A percentile compares a stretch with the other conserved stretches of the same genome.
These are phyloP conservation scores for Ustilago esculenta DNA, from an alignment of 1,284 basidiomycete species.

Conservation along the genomic window DNA sequence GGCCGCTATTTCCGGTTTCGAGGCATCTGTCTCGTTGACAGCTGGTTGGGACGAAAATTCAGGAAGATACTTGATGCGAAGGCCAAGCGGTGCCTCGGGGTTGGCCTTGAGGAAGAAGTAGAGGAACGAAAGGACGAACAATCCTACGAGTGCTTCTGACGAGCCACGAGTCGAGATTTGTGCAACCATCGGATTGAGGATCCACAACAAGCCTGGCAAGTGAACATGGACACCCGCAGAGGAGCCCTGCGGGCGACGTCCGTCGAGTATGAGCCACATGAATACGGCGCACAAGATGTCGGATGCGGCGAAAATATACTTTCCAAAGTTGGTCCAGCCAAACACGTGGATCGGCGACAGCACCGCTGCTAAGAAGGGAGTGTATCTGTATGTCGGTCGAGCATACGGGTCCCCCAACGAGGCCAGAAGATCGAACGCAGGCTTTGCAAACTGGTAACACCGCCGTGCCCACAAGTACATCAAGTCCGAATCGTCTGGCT, in stretches of 20 bases:
- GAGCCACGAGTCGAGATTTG: constrained; percentile 96
- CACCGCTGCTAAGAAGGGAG: constrained; percentile 85
- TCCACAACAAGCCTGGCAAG: constrained; percentile 74
- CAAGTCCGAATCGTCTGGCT: constrained; percentile 28
- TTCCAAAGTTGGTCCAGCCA: constrained; percentile 72
- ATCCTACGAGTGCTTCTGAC: constrained; percentile 86
- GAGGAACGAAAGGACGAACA: constrained; percentile 81
- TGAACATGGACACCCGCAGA: constrained; percentile 39
- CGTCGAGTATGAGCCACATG: constrained; percentile 75
- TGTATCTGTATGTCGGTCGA: constrained; percentile 95
- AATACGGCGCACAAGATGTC: constrained; percentile 84
- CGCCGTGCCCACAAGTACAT: constrained; percentile 38
- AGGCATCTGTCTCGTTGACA: not conserved
- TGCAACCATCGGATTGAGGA: constrained; percentile 92
- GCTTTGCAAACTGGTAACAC: constrained; percentile 44
- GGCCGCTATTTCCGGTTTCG: not conserved
- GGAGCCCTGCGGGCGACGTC: constrained; percentile 32
- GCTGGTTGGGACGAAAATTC: constrained; percentile 4
- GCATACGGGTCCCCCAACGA: constrained; percentile 79
- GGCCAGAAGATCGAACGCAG: constrained; percentile 52
- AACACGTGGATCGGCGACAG: constrained; percentile 79
- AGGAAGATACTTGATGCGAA: constrained; percentile 11
- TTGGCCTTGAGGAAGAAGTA: constrained; percentile 54
- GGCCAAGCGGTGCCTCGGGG: constrained; percentile 48
- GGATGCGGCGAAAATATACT: constrained; percentile 85